Percentiles rank a stretch among this genome's conserved stretches.
phyloP scores from a whole-genome alignment of 441 rosid species.

The Pelargonium cotyledonis region DNA sequence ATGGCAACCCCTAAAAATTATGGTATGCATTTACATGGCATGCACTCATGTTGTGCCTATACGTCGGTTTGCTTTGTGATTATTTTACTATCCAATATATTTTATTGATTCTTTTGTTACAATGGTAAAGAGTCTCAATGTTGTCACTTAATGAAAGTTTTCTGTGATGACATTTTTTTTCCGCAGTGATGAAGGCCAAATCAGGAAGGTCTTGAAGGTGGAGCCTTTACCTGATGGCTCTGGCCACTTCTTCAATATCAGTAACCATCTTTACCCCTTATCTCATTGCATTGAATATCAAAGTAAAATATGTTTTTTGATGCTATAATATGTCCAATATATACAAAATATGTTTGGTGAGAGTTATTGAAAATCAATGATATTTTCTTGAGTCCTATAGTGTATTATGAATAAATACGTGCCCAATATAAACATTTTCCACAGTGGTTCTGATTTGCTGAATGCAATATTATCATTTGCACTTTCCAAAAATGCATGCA shows the following conservation, averaged over 20 bases:
- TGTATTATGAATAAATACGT: no score
- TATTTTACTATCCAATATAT: no score
- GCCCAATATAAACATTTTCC: no score
- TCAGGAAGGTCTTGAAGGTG: slow-evolving; percentile 83
- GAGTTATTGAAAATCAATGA: not conserved
- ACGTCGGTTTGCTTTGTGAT: no score
- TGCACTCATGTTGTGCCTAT: no score
- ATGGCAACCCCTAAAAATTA: no score
- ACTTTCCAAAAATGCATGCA: not conserved
- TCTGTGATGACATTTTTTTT: not conserved
- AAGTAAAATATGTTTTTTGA: not conserved
- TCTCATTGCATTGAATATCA: slow-evolving; percentile 10
- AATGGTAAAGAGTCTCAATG: not conserved
- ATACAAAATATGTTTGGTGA: not conserved
- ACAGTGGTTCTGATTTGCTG: no score
- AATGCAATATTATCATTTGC: no score
- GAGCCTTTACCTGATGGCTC: slow-evolving; percentile 95
- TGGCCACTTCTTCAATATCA: slow-evolving; percentile 88
- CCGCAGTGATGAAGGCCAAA: slow-evolving; percentile 80
- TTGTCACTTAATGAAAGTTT: not conserved
- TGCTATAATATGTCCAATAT: not conserved
- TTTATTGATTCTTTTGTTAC: not conserved
- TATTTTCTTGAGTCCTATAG: not conserved
- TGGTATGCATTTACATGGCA: no score
- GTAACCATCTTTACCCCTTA: slow-evolving; percentile 39